Evolutionary conservation across 805 yeast species (phyloP).

Genomic region (Saturnispora ahearnii): DNA sequence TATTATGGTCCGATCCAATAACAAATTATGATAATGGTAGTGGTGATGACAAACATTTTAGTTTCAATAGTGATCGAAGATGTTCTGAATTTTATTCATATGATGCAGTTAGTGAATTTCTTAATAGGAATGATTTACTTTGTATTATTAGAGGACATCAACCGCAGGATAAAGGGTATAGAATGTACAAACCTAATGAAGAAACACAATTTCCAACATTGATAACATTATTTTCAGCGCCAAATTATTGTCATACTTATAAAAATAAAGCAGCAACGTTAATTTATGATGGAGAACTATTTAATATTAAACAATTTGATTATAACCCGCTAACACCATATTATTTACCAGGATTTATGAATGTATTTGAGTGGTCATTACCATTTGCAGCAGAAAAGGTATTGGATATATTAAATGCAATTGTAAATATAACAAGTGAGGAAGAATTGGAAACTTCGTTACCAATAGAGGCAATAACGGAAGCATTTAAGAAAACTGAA

Average conservation of each 20-base stretch:
- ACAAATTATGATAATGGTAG: slow-evolving; percentile 64
- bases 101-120: slow-evolving; percentile 68
- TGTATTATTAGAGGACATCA: slow-evolving; percentile 91
- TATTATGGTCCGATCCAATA: slow-evolving; percentile 91
- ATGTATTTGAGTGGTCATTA: slow-evolving; percentile 91
- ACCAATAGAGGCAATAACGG: slow-evolving; percentile 4
- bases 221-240: slow-evolving; percentile 88
- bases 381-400: slow-evolving; percentile 96
- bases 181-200: slow-evolving; percentile 83
- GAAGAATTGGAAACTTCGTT: slow-evolving; percentile 9
- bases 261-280: slow-evolving; percentile 91
- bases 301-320: slow-evolving; percentile 92
- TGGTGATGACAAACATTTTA: slow-evolving; percentile 9
- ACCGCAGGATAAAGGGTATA: slow-evolving; percentile 93
- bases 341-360: slow-evolving; percentile 96
- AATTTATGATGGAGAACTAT: slow-evolving; percentile 81
- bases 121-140: slow-evolving; percentile 66
- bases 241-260: slow-evolving; percentile 85
- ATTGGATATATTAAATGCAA: slow-evolving; percentile 82
- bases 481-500: slow-evolving; percentile 4
- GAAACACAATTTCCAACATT: slow-evolving; percentile 92
- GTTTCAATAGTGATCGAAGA: slow-evolving; percentile 55
- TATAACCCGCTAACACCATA: slow-evolving; percentile 66
- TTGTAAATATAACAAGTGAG: slow-evolving; percentile 52
- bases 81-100: slow-evolving; percentile 88